These are phyloP conservation scores for Hypoxylon trugodes DNA, from an alignment of 495 filamentous ascomycete species.

Conservation along the genomic window DNA sequence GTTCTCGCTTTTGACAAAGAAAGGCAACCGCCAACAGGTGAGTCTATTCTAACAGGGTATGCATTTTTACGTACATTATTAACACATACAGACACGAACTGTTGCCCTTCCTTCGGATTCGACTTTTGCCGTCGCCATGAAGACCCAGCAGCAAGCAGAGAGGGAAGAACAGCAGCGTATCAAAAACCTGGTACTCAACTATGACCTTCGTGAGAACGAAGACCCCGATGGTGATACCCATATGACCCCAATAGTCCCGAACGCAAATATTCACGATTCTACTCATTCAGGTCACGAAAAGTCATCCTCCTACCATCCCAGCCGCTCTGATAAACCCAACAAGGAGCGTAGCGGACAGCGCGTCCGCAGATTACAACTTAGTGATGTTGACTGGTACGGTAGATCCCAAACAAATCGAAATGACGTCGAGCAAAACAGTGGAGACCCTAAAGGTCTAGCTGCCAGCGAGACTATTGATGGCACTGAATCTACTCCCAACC, in stretches of 20 bases:
- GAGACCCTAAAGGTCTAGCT: constrained; percentile 10
- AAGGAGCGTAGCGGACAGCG: constrained; percentile 81
- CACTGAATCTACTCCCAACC: constrained; percentile 25
- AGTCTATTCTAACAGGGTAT: constrained; percentile 34
- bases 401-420: constrained; percentile 37
- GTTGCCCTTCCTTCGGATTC: constrained; percentile 96
- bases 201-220: constrained; percentile 83
- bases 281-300: constrained; percentile 59
- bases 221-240: constrained; percentile 75
- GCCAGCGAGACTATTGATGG: background rate
- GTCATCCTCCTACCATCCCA: constrained; percentile 52
- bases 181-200: constrained; percentile 96
- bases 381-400: constrained; percentile 95
- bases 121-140: constrained; percentile 94
- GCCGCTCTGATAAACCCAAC: constrained; percentile 70
- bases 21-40: constrained; percentile 93
- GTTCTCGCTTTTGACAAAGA: constrained; percentile 95
- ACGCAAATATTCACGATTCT: constrained; percentile 56
- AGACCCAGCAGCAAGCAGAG: constrained; percentile 91
- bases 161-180: constrained; percentile 97
- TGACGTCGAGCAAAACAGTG: constrained; percentile 16
- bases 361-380: constrained; percentile 89
- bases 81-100: constrained; percentile 75
- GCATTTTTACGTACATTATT: background rate
- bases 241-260: constrained; percentile 44